Conservation (phyloP, 1,284 basidiomycete species). For the Microbotryum scabiosae region DNA sequence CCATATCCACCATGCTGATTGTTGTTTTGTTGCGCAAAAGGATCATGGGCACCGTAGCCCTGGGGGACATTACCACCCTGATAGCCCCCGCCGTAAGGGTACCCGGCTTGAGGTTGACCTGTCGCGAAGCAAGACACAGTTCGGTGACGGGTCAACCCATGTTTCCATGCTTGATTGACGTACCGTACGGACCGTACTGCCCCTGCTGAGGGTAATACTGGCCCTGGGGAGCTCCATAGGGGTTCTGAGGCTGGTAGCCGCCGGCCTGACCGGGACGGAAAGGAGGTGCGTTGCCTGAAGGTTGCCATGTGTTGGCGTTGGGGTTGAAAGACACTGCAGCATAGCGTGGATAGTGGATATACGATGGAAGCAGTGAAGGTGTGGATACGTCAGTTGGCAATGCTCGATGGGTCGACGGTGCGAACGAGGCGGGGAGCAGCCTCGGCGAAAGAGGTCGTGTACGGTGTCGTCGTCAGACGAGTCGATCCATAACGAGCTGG, state of each 20-base stretch:
- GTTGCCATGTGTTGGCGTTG: conserved; percentile 27
- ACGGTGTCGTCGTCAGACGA: no score
- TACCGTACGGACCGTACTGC: conserved; percentile 15
- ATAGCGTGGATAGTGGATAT: not conserved
- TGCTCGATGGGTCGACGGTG: no score
- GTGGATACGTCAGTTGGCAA: not conserved
- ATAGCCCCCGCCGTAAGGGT: not conserved
- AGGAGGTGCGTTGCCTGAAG: conserved; percentile 23
- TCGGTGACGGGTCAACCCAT: not conserved
- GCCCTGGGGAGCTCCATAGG: conserved; percentile 15
- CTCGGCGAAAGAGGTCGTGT: no score
- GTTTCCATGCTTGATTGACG: not conserved
- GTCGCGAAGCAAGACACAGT: not conserved
- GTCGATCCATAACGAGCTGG: no score
- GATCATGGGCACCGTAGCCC: conserved; percentile 27
- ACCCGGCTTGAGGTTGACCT: not conserved
- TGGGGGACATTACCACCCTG: not conserved
- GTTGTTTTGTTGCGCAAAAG: conserved; percentile 18
- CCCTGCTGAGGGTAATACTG: conserved; percentile 14
- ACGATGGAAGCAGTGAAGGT: not conserved
- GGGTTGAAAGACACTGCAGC: conserved; percentile 32
- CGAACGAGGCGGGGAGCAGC: no score
- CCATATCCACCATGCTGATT: conserved; percentile 7
- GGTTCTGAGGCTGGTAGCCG: conserved; percentile 26
- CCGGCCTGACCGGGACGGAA: conserved; percentile 30